Evolutionary conservation across 2,329 filamentous ascomycete species (phyloP), one percentile per base, ranked within the genome.

Genomic region (Monosporascus cannonballus): DNA sequence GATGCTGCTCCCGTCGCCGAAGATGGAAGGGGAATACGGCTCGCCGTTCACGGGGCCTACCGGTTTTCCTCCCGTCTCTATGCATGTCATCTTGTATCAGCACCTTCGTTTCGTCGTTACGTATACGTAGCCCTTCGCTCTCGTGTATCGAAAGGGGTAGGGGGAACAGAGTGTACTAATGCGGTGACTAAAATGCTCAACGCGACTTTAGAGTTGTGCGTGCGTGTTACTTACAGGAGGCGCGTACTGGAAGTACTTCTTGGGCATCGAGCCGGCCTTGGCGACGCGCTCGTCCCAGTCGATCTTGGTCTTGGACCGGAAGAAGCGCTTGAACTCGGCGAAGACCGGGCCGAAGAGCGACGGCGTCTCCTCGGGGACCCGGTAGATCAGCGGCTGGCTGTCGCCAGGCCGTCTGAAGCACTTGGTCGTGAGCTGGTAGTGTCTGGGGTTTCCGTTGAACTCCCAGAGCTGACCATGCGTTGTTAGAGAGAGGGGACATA

Each of bases 361-460:
- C 0, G 73, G 66, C 3, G 68, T 67, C 3, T 66, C 53, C 56
- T 71, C 76, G 0, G 74, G 70, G 0, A 72, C 69, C 53, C 73
- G 60, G 37, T 70, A 70, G 3, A 59, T 66, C 1, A 18, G 8
- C 6, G 6, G 73, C 64, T 18, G 69, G 64, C 57, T 61, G 53
- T 70, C 69, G 6, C 68, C 66, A 6, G 68, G 73, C 51, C 69
- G 71, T 50, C 73, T 73, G 60, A 72, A 74, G 58, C 72, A 74
- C 51, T 80, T 80, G 47, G 75, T 76, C 7, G 79, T 79, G 46
- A 82, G 80, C 58, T 77, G 79, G 69, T 89, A 91, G 0, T 80
- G 76, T 54, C 72, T 73, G 0, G 85, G 85, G 15, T 71, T 69
- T 11, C 76, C 71, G 54, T 81, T 76, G 5, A 84, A 86, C 66